A percentile compares a stretch with the other conserved stretches of the same genome.
phyloP scores from a whole-genome alignment of 345 rosid genomes.

The Adansonia digitata region DNA sequence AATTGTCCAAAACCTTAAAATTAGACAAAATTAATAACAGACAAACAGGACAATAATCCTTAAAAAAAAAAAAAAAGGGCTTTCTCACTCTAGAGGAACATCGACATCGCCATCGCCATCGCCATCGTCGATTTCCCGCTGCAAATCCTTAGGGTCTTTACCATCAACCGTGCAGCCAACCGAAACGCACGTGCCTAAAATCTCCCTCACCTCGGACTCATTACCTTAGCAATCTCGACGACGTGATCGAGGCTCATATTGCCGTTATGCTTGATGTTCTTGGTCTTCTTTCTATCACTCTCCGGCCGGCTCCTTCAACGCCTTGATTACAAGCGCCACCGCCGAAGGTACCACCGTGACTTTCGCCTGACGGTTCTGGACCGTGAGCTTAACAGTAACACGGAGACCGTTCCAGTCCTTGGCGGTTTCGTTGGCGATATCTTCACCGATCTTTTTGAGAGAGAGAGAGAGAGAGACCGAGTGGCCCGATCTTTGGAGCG shows the following conservation, averaged over 20 bases:
- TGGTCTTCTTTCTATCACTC: conserved; percentile 49
- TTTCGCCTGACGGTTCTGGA: conserved; percentile 63
- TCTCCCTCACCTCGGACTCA: conserved; percentile 51
- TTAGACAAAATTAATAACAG: conserved; percentile 4
- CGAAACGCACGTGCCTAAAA: conserved; percentile 58
- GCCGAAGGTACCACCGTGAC: conserved; percentile 61
- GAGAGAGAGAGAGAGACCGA: conserved; percentile 41
- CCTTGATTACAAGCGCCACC: conserved; percentile 56
- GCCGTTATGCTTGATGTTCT: conserved; percentile 47
- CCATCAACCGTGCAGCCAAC: conserved; percentile 61
- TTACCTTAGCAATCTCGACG: conserved; percentile 47
- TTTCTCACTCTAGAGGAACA: conserved; percentile 37
- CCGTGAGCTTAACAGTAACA: conserved; percentile 61
- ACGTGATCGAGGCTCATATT: conserved; percentile 51
- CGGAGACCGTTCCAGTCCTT: conserved; percentile 71
- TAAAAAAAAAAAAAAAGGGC: neutral
- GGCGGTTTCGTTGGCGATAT: conserved; percentile 64
- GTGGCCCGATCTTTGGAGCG: conserved; percentile 43
- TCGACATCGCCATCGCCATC: conserved; percentile 49
- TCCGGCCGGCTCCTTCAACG: conserved; percentile 61
- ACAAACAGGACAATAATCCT: neutral
- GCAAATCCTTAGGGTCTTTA: conserved; percentile 48
- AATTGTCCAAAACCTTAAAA: neutral
- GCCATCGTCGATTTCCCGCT: conserved; percentile 45
- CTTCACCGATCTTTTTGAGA: conserved; percentile 47